Percentiles rank a stretch among this genome's conserved stretches.
These are phyloP conservation scores for Liquidambar formosana DNA, from an alignment of 164 flowering plant species.

Conservation along the genomic window DNA sequence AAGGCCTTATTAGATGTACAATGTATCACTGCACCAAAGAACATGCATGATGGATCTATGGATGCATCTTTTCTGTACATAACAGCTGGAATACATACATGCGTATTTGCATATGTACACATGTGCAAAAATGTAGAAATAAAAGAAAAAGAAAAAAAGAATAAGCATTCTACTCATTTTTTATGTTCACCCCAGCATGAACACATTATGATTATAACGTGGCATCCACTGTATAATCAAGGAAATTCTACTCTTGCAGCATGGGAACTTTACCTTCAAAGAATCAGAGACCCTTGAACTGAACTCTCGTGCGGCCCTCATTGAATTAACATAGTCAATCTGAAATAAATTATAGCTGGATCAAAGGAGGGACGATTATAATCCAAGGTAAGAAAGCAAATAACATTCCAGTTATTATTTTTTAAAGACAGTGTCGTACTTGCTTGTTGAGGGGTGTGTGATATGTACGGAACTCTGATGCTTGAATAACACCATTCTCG, in stretches of 20 bases:
- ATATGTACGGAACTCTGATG: conserved; percentile 94
- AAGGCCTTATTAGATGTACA: neutral
- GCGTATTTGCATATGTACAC: neutral
- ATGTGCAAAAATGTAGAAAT: neutral
- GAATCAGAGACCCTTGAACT: conserved; percentile 75
- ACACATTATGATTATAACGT: neutral
- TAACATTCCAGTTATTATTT: neutral
- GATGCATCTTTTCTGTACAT: neutral
- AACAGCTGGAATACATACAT: neutral
- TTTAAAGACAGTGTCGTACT: conserved; percentile 36
- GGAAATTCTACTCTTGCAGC: neutral
- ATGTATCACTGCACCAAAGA: neutral
- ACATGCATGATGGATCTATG: no score
- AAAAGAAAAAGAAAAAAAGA: neutral
- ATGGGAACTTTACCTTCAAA: conserved; percentile 54
- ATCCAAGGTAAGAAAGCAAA: neutral
- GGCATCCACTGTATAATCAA: neutral
- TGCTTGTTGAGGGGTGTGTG: conserved; percentile 98
- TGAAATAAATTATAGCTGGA: conserved; percentile 26
- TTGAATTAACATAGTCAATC: conserved; percentile 85
- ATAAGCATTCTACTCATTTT: neutral
- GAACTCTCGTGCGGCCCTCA: conserved; percentile 93
- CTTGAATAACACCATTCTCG: conserved; percentile 52
- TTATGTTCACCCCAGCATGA: neutral
- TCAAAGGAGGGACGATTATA: neutral